These are phyloP conservation scores for Salix purpurea DNA, from an alignment of 345 rosid genomes.

Conservation along the genomic window DNA sequence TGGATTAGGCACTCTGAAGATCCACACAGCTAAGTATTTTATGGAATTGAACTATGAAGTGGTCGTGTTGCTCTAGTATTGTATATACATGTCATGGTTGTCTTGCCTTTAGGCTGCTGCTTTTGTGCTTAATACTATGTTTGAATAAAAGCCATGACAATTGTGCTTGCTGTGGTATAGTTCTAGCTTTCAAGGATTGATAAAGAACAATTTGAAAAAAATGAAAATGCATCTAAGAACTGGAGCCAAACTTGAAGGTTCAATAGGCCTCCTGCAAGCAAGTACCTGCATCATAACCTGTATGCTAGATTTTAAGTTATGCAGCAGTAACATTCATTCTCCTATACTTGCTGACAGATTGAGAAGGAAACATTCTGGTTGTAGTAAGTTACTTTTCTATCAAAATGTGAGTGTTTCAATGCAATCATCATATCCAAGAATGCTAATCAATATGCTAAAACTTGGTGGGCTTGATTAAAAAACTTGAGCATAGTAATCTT, in stretches of 20 bases:
- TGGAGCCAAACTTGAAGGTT: not conserved
- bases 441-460: not conserved
- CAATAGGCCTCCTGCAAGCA: not conserved
- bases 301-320: not conserved
- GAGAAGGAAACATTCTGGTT: not conserved
- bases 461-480: not conserved
- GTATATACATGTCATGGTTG: not conserved
- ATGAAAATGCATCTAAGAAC: not conserved
- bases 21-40: not conserved
- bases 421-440: not conserved
- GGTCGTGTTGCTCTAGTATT: not conserved
- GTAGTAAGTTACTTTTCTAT: too few relatives aligned
- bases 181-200: not conserved
- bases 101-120: constrained; percentile 5
- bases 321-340: not conserved
- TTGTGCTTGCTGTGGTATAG: not conserved
- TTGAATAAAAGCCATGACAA: constrained; percentile 6
- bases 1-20: not conserved
- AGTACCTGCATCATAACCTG: not conserved
- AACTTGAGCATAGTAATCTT: not conserved
- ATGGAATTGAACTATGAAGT: not conserved
- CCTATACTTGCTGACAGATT: not conserved
- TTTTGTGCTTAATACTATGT: not conserved
- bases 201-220: not conserved
- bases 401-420: too few relatives aligned